phyloP scores from a whole-genome alignment of 805 yeast genomes.

The Cyberlindnera petersonii region DNA sequence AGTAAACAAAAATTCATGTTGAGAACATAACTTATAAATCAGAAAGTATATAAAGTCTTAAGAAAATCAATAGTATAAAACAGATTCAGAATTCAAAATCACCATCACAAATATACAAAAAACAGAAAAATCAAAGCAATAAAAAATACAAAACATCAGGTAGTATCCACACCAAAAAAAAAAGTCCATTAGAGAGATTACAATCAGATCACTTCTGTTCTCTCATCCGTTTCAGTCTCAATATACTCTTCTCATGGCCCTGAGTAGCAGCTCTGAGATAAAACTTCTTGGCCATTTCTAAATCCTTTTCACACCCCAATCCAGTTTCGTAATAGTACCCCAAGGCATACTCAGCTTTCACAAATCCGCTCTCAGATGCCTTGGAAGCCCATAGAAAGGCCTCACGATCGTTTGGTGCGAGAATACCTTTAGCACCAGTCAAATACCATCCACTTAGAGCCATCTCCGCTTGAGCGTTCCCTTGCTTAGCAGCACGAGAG shows the following conservation, averaged over 20 bases:
- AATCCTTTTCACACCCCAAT: conserved; percentile 46
- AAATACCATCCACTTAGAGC: conserved; percentile 76
- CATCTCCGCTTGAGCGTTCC: conserved; percentile 64
- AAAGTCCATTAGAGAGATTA: background rate
- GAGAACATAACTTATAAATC: too few relatives aligned
- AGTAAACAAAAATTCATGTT: too few relatives aligned
- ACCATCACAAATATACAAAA: too few relatives aligned
- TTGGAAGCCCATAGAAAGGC: conserved; percentile 64
- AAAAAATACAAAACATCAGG: background rate
- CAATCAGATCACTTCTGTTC: conserved; percentile 1
- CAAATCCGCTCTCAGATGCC: conserved; percentile 56
- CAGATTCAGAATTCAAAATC: too few relatives aligned
- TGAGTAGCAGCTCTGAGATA: conserved; percentile 58
- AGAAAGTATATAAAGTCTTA: too few relatives aligned
- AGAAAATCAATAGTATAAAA: too few relatives aligned
- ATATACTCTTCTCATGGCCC: conserved; percentile 55
- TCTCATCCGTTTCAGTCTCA: conserved; percentile 17
- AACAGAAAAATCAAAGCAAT: too few relatives aligned
- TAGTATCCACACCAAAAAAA: background rate
- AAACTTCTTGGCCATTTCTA: conserved; percentile 43
- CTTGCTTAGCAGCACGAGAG: conserved; percentile 54
- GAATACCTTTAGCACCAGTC: conserved; percentile 56
- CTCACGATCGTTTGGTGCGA: conserved; percentile 55
- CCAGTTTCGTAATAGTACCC: conserved; percentile 69
- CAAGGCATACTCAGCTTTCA: conserved; percentile 64